Evolutionary conservation across 768 basidiomycete genomes (phyloP), one percentile per base, ranked within the genome.

Genomic region (Pisolithus albus): DNA sequence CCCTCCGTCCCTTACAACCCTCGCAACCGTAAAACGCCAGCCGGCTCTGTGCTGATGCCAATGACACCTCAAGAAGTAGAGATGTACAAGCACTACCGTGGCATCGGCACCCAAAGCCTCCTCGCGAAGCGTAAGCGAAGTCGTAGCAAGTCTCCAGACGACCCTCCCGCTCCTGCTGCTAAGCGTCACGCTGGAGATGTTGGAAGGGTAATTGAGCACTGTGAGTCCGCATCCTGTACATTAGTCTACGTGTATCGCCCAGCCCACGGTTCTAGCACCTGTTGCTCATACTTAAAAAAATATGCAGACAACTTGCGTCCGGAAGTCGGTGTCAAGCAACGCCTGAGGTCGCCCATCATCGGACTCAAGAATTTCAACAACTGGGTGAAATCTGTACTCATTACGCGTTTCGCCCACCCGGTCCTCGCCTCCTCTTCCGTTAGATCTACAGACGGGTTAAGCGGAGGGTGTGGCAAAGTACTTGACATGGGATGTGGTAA

Each of bases 401-500:
- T 99, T 63, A 84, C 87, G 8, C 88, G 88, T 48, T 96, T 90
- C 61, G 88, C 87, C 1, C 83, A 86, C 64, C 84, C 86, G 3
- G 83, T 74, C 30, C 75, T 92, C 36, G 67, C 74, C 32, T 66
- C 68, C 40, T 74, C 74, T 52, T 55, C 62, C 10, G 53, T 59
- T 24, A 49, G 54, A 54, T 54, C 67, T 59, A 53, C 58, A 53
- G 57, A 57, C 48, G 51, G 59, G 24, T 52, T 61, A 24, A 52
- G 61, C 38, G 60, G 72, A 51, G 63, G 64, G 41, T 67, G 60
- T 10, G 93, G 92, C 26, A 87, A 86, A 63, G 91, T 98, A 21
- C 78, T 99, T 19, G 96, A 99, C 69, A 81, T 99, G 70, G 96
- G 95, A 5, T 97, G 95, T 63, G 96, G 96, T n/a, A 99, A 98